These are phyloP conservation scores for Stephania japonica DNA, from an alignment of 164 flowering plant species.

Conservation along the genomic window DNA sequence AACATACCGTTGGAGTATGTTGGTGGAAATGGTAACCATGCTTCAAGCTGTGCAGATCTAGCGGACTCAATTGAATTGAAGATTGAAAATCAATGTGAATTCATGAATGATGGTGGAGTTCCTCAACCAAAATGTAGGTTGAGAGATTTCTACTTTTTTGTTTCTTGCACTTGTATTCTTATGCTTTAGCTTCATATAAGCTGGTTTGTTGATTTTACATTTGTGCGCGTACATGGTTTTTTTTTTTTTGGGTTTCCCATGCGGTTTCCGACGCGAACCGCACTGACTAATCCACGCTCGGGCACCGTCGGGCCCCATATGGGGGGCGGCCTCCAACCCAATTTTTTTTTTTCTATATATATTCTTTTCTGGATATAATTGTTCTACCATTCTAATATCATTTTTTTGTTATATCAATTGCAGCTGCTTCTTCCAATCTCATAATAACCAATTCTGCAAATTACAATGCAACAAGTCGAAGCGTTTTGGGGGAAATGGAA, in stretches of 20 bases:
- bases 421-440: conserved; percentile 27
- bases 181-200: background rate
- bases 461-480: conserved; percentile 11
- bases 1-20: conserved; percentile 22
- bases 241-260: background rate
- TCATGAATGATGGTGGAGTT: conserved; percentile 14
- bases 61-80: conserved; percentile 8
- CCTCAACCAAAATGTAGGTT: conserved; percentile 24
- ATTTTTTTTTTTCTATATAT: no score
- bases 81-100: conserved; percentile 13
- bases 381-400: background rate
- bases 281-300: no score
- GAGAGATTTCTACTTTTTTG: background rate
- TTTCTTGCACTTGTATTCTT: background rate
- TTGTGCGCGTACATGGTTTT: background rate
- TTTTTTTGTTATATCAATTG: conserved; percentile 8
- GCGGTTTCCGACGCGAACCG: no score
- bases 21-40: conserved; percentile 20
- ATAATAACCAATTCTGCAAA: conserved; percentile 12
- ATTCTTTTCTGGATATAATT: no score
- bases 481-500: conserved; percentile 17
- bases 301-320: no score
- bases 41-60: conserved; percentile 15
- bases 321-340: background rate
- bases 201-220: background rate